A percentile compares a stretch with the other conserved stretches of the same genome.
Conservation (phyloP, 495 filamentous ascomycete genomes). For the Xylona heveae region DNA sequence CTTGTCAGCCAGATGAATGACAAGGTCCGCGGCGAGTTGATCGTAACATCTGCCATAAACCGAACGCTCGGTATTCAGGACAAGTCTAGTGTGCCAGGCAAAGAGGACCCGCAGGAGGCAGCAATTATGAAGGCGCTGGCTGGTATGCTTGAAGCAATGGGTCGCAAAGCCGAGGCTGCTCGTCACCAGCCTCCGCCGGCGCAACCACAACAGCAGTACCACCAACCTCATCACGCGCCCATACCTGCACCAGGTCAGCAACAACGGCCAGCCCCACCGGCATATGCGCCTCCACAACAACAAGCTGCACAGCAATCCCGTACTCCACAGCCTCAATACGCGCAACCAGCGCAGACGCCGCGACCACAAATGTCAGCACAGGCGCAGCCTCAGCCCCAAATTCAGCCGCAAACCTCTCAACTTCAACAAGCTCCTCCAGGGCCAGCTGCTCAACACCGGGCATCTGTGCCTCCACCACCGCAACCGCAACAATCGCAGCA, state of each 20-base stretch:
- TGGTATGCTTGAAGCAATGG: slow-evolving; percentile 1
- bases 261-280: background rate
- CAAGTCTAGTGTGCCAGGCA: background rate
- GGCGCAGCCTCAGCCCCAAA: background rate
- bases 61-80: slow-evolving; percentile 4
- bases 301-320: background rate
- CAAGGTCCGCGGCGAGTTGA: slow-evolving; percentile 1
- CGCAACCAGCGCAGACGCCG: too few relatives aligned
- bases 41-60: slow-evolving; percentile 4
- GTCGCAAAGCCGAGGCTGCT: too few relatives aligned
- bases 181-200: too few relatives aligned
- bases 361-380: too few relatives aligned
- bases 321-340: too few relatives aligned
- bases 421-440: background rate
- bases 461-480: too few relatives aligned
- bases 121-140: slow-evolving; percentile 4
- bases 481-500: too few relatives aligned
- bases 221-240: slow-evolving; percentile 1
- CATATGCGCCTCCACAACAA: background rate
- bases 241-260: background rate
- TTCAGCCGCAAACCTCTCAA: background rate
- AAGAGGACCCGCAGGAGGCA: slow-evolving; percentile 5
- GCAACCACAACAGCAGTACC: slow-evolving; percentile 1
- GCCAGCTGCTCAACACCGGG: background rate
- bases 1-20: slow-evolving; percentile 1